These are phyloP conservation scores for Gossypium arboreum DNA, from an alignment of 345 rosid genomes.

Conservation along the genomic window DNA sequence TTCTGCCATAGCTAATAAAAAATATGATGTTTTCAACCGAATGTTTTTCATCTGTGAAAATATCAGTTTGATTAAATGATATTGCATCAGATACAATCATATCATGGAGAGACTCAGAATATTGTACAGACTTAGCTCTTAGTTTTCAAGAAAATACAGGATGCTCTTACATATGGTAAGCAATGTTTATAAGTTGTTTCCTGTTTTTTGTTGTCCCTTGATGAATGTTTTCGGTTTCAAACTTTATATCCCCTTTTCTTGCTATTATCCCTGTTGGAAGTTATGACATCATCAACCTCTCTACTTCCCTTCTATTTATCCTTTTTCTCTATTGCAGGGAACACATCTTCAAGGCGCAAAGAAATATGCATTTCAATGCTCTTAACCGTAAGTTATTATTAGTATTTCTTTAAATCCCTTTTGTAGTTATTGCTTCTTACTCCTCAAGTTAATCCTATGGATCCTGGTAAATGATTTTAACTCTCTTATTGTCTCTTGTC, in stretches of 20 bases:
- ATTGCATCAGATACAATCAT: slow-evolving; percentile 72
- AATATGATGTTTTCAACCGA: not conserved
- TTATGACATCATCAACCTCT: not conserved
- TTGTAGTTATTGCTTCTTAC: slow-evolving; percentile 1
- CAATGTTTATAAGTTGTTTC: slow-evolving; percentile 10
- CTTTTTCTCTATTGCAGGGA: slow-evolving; percentile 48
- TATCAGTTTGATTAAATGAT: slow-evolving; percentile 9
- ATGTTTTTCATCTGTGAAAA: not conserved
- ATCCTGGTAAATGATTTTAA: slow-evolving; percentile 1
- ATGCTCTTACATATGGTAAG: slow-evolving; percentile 86
- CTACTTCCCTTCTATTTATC: not conserved
- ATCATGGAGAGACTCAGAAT: slow-evolving; percentile 97
- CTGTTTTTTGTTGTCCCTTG: slow-evolving; percentile 1
- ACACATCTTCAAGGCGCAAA: slow-evolving; percentile 74
- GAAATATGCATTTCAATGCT: slow-evolving; percentile 74
- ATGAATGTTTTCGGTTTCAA: not conserved
- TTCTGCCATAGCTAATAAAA: slow-evolving; percentile 11
- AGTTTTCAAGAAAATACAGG: slow-evolving; percentile 96
- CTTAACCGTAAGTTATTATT: slow-evolving; percentile 61
- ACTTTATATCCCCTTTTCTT: not conserved
- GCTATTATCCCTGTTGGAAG: not conserved
- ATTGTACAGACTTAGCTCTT: slow-evolving; percentile 82
- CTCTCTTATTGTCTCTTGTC: not conserved
- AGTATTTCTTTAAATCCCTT: not conserved
- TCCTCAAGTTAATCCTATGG: not conserved